Percentiles rank a stretch among this genome's conserved stretches.
phyloP scores from a whole-genome alignment of 139 green algal species.

The Chlorella sorokiniana region DNA sequence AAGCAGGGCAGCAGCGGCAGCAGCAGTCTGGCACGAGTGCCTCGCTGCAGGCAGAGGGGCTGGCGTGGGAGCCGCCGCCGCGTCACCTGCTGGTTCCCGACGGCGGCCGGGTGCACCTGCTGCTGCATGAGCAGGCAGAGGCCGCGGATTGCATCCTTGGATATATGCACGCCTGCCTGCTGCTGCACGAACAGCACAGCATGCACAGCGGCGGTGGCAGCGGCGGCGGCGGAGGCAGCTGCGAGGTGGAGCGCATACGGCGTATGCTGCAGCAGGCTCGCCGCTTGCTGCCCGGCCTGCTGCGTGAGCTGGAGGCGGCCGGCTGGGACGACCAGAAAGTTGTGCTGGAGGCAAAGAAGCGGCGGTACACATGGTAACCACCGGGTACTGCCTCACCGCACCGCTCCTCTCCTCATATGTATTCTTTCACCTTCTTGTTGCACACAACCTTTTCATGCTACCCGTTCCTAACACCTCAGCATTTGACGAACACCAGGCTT shows the following conservation, averaged over 20 bases:
- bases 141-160: conserved; percentile 41
- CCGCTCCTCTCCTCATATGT: background rate
- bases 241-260: background rate
- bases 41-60: too few species aligned
- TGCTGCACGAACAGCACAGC: conserved; percentile 25
- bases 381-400: background rate
- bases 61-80: background rate
- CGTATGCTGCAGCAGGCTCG: background rate
- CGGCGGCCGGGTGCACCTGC: conserved; percentile 46
- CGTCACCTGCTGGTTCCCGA: conserved; percentile 41
- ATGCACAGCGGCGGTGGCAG: background rate
- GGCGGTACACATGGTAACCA: conserved; percentile 53
- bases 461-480: too few species aligned
- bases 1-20: background rate
- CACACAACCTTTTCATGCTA: too few species aligned
- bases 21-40: too few species aligned
- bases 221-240: background rate
- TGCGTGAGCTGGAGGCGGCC: conserved; percentile 37
- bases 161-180: conserved; percentile 52
- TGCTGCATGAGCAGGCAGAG: conserved; percentile 57
- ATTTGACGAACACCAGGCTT: too few species aligned
- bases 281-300: conserved; percentile 42
- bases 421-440: too few species aligned
- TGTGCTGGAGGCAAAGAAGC: conserved; percentile 54
- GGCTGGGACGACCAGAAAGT: conserved; percentile 58